Evolutionary conservation across 768 basidiomycete species (phyloP), one percentile per base, ranked within the genome.

Genomic region (Boletus rufocinnamomeus): DNA sequence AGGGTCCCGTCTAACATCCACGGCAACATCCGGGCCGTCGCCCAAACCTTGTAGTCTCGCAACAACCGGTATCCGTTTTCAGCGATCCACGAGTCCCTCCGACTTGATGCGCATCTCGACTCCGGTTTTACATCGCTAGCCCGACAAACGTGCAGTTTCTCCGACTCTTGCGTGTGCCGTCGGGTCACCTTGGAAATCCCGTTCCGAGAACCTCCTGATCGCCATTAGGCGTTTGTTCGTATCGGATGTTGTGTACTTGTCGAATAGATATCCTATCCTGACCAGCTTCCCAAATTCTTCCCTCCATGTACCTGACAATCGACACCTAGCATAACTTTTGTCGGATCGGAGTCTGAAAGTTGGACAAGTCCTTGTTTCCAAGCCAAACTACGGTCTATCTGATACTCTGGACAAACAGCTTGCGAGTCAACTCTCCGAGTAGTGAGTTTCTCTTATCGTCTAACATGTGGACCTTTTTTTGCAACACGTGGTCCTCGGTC

Each of bases 21-120:
- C 68, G 67, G 68, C 61, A 61, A 61, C 13, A 4, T 27, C 57
- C 68, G 68, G 68, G 3, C 63, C 63, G 63, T 8, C 19, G 1
- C 19, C 25, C 35, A 10, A 16, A 58, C 61, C 49, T 68, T 66
- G 67, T 62, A 58, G 59, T 66, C 61, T 32, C 14, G 64, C 34
- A 47, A 34, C 34, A 47, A 34, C 57, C 55, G 19, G 21, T 14
- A 49, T 25, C 27, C 6, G 23, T 52, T 61, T 63, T 56, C 58
- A 19, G 37, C 58, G n/a, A 6, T 9, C 13, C 45, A 6, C 8
- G 40, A 57, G 40, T 16, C 30, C 37, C 13, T 40, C 45, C 37
- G 34, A 51, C 50, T 38, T 37, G 38, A 53, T 43, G 59, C 30
- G 44, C 32, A 14, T 27, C 13, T 28, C 46, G 46, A 28, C 41